Conservation (phyloP, 2,329 filamentous ascomycete species). For the Xylaria sp. region DNA sequence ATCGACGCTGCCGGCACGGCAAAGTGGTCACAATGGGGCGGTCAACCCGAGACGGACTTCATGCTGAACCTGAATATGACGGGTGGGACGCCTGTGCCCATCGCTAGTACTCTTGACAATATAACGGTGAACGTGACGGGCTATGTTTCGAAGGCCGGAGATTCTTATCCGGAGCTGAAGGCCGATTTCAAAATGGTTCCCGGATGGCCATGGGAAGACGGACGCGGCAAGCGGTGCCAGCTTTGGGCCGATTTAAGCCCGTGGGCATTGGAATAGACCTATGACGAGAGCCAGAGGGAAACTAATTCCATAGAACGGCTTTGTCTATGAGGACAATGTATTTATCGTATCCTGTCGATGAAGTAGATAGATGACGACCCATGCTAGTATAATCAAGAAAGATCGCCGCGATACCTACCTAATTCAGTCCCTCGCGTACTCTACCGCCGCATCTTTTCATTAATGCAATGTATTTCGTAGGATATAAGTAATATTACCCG, state of each 20-base stretch:
- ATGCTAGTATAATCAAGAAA: too few relatives aligned
- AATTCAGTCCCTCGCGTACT: background rate
- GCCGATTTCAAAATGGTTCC: constrained; percentile 36
- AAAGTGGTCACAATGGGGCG: constrained; percentile 35
- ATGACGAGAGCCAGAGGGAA: background rate
- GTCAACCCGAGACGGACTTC: constrained; percentile 30
- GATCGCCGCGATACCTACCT: background rate
- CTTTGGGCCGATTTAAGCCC: constrained; percentile 36
- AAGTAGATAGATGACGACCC: background rate
- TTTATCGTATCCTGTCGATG: background rate
- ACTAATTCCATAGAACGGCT: background rate
- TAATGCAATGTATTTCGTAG: too few relatives aligned
- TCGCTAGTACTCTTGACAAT: constrained; percentile 13
- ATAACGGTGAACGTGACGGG: constrained; percentile 27
- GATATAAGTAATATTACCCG: too few relatives aligned
- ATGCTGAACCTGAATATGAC: constrained; percentile 44
- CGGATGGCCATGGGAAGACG: constrained; percentile 44
- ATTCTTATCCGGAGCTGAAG: constrained; percentile 23
- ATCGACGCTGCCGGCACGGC: constrained; percentile 28
- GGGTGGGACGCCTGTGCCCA: constrained; percentile 32
- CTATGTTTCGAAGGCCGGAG: constrained; percentile 18
- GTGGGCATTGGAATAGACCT: constrained; percentile 14
- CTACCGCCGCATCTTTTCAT: too few relatives aligned
- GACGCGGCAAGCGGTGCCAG: constrained; percentile 41
- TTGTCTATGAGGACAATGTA: background rate